Evolutionary conservation across 2,329 filamentous ascomycete genomes (phyloP).

Genomic region (Fusarium citri): DNA sequence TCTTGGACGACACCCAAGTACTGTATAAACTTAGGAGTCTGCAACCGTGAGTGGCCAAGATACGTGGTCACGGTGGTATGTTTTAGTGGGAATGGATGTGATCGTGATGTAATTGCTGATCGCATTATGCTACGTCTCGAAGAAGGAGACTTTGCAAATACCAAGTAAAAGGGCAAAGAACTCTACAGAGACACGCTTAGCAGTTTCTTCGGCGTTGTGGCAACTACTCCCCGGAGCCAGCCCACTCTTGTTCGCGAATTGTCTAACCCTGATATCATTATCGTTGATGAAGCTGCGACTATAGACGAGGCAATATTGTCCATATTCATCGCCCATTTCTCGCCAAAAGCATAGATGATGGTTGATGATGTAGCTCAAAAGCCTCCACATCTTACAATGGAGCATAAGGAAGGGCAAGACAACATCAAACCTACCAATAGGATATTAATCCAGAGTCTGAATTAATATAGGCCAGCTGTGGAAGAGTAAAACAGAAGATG

Average conservation of each 20-base stretch:
- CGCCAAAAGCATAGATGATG: background rate
- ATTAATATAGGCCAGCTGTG: no score
- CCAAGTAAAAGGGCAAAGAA: background rate
- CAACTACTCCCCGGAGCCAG: background rate
- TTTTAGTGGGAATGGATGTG: no score
- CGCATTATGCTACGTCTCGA: no score
- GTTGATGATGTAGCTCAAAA: background rate
- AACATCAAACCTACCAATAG: background rate
- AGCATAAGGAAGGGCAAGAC: background rate
- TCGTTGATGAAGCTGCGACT: background rate
- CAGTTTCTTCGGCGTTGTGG: background rate
- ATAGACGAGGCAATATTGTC: background rate
- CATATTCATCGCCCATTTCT: background rate
- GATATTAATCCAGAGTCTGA: no score
- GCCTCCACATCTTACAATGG: background rate
- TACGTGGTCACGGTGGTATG: no score
- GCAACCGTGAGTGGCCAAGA: background rate
- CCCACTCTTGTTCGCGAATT: background rate
- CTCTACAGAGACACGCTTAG: background rate
- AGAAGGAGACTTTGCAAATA: background rate
- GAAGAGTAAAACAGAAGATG: no score
- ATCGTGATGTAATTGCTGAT: no score
- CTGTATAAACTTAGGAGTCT: background rate
- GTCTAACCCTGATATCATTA: background rate
- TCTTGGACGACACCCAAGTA: background rate